Evolutionary conservation across 140 eudicot species (phyloP), one percentile per base, ranked within the genome.

Genomic region (Senecio squalidus): DNA sequence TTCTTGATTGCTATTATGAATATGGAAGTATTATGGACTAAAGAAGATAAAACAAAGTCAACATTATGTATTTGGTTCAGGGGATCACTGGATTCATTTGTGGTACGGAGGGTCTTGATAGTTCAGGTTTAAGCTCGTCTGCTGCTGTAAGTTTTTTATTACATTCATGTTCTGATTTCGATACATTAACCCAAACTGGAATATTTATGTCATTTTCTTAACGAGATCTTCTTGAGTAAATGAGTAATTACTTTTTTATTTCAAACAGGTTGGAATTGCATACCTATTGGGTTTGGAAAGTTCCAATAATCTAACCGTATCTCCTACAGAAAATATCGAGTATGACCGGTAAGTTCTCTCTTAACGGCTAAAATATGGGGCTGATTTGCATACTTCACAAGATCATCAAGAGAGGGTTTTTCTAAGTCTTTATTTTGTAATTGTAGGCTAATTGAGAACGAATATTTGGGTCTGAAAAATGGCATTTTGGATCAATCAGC

Each of bases 401-500:
- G n/a, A n/a, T n/a, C n/a, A 3, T 25, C 9, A n/a, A n/a, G 11
- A 27, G 4, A 52, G 4, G n/a, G 6, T 17, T 45, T 62, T 9
- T 55, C 14, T 53, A 4, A 52, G 30, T 62, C 40, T 16, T 17
- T 41, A 29, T 20, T 28, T 25, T 74, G 33, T 60, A 36, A 46
- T 27, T 79, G 77, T 69, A 92, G 98, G 96, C 72, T 87, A 68
- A 92, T 92, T 68, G 96, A 92, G 75, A 92, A 92, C 48, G 99
- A 80, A 66, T 93, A 84, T 70, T 75, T 88, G 69, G 96, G 96
- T 44, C 69, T 93, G 85, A 84, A 72, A 70, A 88, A 88, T 75
- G 99, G 99, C 60, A 93, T 93, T 72, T 71, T 92, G 89, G 98
- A 92, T 71, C 99, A 93, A 63, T 88, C 99, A 18, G 96, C 96